Conservation (phyloP, 2,329 filamentous ascomycete species). For the Paecilomyces sp. region DNA sequence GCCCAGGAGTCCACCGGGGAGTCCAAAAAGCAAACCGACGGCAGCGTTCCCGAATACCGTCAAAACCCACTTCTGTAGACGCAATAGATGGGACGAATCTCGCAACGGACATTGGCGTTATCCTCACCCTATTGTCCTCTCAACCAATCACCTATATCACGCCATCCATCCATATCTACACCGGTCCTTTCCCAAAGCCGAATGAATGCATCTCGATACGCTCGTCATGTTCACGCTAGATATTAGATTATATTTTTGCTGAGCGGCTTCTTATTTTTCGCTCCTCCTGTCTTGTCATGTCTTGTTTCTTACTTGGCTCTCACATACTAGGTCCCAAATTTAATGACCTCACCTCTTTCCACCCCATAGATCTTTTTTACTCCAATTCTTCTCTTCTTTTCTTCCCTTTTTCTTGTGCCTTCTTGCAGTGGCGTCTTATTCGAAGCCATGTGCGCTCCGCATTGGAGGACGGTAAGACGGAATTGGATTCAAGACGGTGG, state of each 20-base stretch:
- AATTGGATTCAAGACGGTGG: not conserved
- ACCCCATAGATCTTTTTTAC: not conserved
- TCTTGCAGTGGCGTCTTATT: not conserved
- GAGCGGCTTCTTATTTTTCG: not conserved
- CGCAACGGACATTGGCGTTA: not conserved
- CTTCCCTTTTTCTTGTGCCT: not conserved
- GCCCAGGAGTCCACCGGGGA: slow-evolving; percentile 24
- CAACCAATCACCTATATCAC: not conserved
- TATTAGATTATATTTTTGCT: not conserved
- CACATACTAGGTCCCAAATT: not conserved
- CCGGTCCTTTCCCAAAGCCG: not conserved
- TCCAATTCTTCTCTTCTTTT: not conserved
- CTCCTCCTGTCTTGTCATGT: not conserved
- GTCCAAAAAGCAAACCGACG: slow-evolving; percentile 39
- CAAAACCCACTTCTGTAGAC: slow-evolving; percentile 57
- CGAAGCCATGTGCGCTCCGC: too few relatives aligned
- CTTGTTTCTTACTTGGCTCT: not conserved
- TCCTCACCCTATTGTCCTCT: not conserved
- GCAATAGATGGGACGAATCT: not conserved
- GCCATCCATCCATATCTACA: not conserved
- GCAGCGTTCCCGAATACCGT: slow-evolving; percentile 50
- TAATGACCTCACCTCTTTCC: not conserved
- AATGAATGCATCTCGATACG: not conserved
- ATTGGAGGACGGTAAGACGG: not conserved
- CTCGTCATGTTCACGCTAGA: not conserved